A percentile compares a stretch with the other conserved stretches of the same genome.
phyloP scores from a whole-genome alignment of 73 alveolate genomes.

The Tetrahymena malaccensis region DNA sequence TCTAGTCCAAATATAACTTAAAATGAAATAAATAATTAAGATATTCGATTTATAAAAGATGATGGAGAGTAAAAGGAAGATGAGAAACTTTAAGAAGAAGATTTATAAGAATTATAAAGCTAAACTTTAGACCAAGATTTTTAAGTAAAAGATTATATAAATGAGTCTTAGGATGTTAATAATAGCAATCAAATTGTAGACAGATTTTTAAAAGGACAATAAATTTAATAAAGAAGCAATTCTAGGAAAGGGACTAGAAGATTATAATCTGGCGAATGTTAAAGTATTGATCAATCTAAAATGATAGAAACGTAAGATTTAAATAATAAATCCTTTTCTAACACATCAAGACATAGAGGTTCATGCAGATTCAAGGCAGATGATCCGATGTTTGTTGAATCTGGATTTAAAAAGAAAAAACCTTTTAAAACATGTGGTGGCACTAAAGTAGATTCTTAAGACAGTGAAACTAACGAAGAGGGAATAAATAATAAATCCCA shows the following conservation, averaged over 20 bases:
- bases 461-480: not conserved
- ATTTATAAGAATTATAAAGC: not conserved
- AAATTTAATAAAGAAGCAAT: not conserved
- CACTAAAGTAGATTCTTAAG: not conserved
- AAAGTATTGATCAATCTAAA: not conserved
- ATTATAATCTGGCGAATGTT: not conserved
- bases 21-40: not conserved
- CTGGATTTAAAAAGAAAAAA: not conserved
- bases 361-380: not conserved
- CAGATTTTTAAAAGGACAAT: not conserved
- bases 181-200: not conserved
- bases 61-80: not conserved
- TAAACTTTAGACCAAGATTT: not conserved
- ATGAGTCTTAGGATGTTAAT: not conserved
- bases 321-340: not conserved
- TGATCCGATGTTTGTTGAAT: not conserved
- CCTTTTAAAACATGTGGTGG: not conserved
- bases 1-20: not conserved
- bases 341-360: not conserved
- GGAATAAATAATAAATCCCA: not conserved
- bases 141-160: not conserved
- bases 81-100: not conserved
- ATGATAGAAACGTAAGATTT: not conserved
- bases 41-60: not conserved
- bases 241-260: not conserved